Evolutionary conservation across 306 rosid genomes (phyloP).

Genomic region (Abrus pulchellus): DNA sequence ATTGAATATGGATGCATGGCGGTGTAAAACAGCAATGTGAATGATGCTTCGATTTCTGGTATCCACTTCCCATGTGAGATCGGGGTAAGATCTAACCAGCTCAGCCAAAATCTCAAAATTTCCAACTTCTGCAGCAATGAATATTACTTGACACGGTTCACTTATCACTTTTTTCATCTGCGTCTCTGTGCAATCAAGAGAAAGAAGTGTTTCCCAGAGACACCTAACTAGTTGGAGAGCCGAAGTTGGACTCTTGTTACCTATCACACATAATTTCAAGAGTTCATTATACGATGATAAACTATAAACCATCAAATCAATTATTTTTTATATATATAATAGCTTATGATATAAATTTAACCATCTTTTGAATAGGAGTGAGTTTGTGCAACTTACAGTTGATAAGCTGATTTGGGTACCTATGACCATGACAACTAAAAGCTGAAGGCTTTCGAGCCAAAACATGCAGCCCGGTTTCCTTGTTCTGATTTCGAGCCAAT

Average conservation of each 20-base stretch:
- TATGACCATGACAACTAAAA: background rate
- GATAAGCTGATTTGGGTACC: background rate
- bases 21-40: slow-evolving; percentile 40
- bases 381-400: background rate
- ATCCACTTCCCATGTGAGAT: slow-evolving; percentile 28
- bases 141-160: slow-evolving; percentile 9
- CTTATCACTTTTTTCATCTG: background rate
- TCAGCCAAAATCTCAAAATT: slow-evolving; percentile 24
- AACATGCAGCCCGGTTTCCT: slow-evolving; percentile 35
- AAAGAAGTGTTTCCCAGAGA: background rate
- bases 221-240: background rate
- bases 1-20: slow-evolving; percentile 42
- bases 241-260: background rate
- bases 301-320: background rate
- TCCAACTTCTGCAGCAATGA: slow-evolving; percentile 33
- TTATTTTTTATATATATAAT: too few species aligned
- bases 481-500: slow-evolving; percentile 10
- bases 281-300: background rate
- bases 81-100: slow-evolving; percentile 30
- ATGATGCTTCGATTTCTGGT: slow-evolving; percentile 14
- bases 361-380: background rate
- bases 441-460: slow-evolving; percentile 36
- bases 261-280: background rate
- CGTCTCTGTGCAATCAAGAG: background rate
- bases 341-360: too few species aligned